Evolutionary conservation across 306 rosid genomes (phyloP), one percentile per base, ranked within the genome.

Genomic region (Purshia tridentata): DNA sequence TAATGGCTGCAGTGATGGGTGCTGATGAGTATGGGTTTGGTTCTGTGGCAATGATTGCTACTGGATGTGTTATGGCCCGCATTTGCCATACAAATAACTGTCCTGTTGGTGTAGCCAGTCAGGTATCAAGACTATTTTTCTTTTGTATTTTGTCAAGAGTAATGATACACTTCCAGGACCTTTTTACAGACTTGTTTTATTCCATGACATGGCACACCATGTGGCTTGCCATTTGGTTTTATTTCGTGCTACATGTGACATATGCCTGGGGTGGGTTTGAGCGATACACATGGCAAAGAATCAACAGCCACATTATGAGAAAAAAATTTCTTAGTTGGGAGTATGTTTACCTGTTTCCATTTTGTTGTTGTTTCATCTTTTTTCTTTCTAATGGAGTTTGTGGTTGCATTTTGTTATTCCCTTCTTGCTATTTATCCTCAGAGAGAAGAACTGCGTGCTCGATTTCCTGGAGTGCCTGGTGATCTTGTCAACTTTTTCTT

Each of bases 371-470:
- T 72, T 51, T 73, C 67, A 56, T 56, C 47, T 5, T 49, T 65
- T 77, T 40, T 39, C 79, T 72, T 53, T 70, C 78, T 52, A 54
- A 75, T 72, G 59, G 65, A 58, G 16, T n/a, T 61, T 20, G 40
- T 23, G 58, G 48, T 67, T 68, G 39, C 61, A 53, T 61, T 70
- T 59, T 35, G 22, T 76, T 18, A 18, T 63, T 50, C 55, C 20
- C 58, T 60, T 55, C 52, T 58, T 54, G 22, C 14, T 48, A 52
- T 40, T 53, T 37, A 8, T 78, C 78, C 80, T 76, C 85, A 94
- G 98, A 88, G 98, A 86, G 98, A 94, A 86, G 98, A 94, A 81
- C 78, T 94, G 76, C 97, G 98, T n/a, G 98, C 98, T 22, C 91
- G 98, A 41, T 94, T 94, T 83, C 98, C 98, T 58, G 98, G 98